A percentile compares a stretch with the other conserved stretches of the same genome.
Conservation (phyloP, 2,329 filamentous ascomycete genomes). For the Talaromyces sp. region DNA sequence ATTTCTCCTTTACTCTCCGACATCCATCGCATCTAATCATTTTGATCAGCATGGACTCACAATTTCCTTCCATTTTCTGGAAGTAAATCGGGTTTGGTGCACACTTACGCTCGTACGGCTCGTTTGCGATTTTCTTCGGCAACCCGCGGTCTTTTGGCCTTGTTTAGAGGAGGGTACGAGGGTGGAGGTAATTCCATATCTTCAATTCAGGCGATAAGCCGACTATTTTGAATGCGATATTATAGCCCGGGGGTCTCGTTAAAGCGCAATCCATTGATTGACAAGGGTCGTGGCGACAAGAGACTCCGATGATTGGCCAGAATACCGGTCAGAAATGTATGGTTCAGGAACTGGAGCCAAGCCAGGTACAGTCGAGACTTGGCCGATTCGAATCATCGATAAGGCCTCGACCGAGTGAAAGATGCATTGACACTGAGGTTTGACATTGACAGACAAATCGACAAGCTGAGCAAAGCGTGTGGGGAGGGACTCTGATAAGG, state of each 20-base stretch:
- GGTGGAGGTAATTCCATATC: slow-evolving; percentile 10
- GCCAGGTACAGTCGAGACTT: not conserved
- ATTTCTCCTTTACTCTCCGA: slow-evolving; percentile 53
- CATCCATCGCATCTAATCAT: slow-evolving; percentile 48
- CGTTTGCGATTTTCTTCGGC: slow-evolving; percentile 39
- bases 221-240: not conserved
- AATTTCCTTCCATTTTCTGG: not conserved
- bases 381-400: not conserved
- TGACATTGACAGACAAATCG: not conserved
- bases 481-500: not conserved
- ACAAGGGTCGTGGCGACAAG: not conserved
- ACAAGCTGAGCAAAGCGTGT: not conserved
- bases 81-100: not conserved
- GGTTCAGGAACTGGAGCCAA: not conserved
- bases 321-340: not conserved
- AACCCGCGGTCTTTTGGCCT: slow-evolving; percentile 34
- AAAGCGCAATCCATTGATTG: not conserved
- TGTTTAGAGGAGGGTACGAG: slow-evolving; percentile 5
- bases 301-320: not conserved
- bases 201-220: not conserved
- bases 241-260: not conserved
- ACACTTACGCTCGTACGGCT: slow-evolving; percentile 36
- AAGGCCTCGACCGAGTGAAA: not conserved
- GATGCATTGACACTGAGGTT: not conserved
- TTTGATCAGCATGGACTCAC: not conserved